A percentile compares a stretch with the other conserved stretches of the same genome.
phyloP scores from a whole-genome alignment of 192 early-diverging fungal genomes.

The Podila epicladia region DNA sequence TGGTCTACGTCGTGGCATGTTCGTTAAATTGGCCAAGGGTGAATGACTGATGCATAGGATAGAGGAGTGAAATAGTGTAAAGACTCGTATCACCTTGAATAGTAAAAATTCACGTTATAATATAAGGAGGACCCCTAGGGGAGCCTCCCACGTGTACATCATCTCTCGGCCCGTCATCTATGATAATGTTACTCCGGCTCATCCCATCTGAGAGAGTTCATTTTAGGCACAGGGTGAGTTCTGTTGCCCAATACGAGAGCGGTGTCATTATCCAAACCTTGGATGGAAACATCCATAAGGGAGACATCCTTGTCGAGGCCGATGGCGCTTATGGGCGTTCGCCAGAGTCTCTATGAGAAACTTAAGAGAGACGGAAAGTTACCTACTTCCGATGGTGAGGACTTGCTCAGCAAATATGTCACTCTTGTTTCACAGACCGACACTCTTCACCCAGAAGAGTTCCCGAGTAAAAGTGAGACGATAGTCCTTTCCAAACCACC shows the following conservation, averaged over 20 bases:
- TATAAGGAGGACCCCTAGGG: too few relatives aligned
- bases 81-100: too few relatives aligned
- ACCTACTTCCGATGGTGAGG: background rate
- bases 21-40: too few relatives aligned
- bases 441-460: conserved; percentile 5
- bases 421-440: conserved; percentile 1
- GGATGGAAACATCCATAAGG: background rate
- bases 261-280: background rate
- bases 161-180: too few relatives aligned
- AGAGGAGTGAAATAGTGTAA: too few relatives aligned
- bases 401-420: background rate
- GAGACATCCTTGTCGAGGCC: conserved; percentile 7
- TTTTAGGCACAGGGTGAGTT: background rate
- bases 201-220: background rate
- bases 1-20: too few relatives aligned
- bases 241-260: background rate
- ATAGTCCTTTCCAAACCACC: background rate
- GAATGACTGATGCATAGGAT: too few relatives aligned
- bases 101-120: too few relatives aligned
- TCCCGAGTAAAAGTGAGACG: background rate
- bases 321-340: conserved; percentile 5
- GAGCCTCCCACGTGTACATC: background rate
- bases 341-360: conserved; percentile 6
- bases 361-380: background rate
- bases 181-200: too few relatives aligned